Evolutionary conservation across 2,329 filamentous ascomycete genomes (phyloP).

Genomic region (Rhinocladiella similis): DNA sequence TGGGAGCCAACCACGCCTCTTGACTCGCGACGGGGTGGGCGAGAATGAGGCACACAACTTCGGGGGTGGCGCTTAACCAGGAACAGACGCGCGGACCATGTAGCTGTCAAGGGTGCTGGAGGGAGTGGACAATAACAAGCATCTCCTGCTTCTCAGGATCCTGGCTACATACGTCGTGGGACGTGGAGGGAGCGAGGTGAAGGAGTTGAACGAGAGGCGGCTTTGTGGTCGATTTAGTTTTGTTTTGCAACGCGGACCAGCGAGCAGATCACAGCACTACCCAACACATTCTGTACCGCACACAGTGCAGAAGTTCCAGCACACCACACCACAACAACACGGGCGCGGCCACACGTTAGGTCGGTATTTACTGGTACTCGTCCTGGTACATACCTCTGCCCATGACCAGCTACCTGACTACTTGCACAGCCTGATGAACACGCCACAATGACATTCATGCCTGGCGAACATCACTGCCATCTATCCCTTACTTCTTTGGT

Average conservation of each 20-base stretch:
- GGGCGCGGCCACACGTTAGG: too few relatives aligned
- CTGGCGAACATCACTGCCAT: too few relatives aligned
- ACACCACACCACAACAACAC: too few relatives aligned
- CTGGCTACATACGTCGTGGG: not conserved
- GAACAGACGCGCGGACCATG: conserved; percentile 2
- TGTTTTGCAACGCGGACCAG: not conserved
- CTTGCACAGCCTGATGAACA: too few relatives aligned
- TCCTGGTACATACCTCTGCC: too few relatives aligned
- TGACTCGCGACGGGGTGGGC: not conserved
- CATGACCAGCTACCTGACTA: too few relatives aligned
- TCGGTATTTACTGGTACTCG: too few relatives aligned
- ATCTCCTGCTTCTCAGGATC: not conserved
- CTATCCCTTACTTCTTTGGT: too few relatives aligned
- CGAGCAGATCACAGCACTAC: conserved; percentile 1
- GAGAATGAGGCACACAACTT: conserved; percentile 1
- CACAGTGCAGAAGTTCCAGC: not conserved
- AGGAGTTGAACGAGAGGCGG: not conserved
- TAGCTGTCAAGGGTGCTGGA: conserved; percentile 3
- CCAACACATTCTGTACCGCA: not conserved
- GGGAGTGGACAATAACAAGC: not conserved
- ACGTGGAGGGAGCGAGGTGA: not conserved
- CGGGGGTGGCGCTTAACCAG: conserved; percentile 1
- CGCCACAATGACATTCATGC: too few relatives aligned
- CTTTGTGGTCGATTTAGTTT: not conserved
- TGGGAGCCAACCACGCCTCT: conserved; percentile 3